Conservation (phyloP, 257 asterid species). For the Nicotiana sylvestris region DNA sequence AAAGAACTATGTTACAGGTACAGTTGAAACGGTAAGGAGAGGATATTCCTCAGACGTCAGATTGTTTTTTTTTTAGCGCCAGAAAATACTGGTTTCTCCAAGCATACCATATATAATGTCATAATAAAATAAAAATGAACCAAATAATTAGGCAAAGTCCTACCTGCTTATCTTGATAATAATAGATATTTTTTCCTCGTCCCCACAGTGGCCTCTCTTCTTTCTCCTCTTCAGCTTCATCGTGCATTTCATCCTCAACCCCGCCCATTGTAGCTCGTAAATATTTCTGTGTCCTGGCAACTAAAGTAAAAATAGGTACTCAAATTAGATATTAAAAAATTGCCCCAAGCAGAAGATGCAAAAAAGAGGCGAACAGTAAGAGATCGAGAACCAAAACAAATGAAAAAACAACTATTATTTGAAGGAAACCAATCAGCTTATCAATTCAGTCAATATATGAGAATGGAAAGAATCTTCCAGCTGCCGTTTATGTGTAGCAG, state of each 20-base stretch:
- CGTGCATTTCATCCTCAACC: conserved; percentile 62
- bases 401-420: not conserved
- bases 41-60: not conserved
- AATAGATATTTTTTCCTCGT: conserved; percentile 31
- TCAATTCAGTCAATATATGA: not conserved
- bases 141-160: not conserved
- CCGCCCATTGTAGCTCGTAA: conserved; percentile 62
- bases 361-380: not conserved
- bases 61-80: not conserved
- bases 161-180: conserved; percentile 34
- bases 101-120: not conserved
- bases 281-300: conserved; percentile 60
- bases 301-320: conserved; percentile 33
- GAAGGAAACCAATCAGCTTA: not conserved
- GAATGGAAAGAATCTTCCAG: not conserved
- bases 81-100: not conserved
- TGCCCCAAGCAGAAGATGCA: not conserved
- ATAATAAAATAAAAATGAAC: not conserved
- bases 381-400: not conserved
- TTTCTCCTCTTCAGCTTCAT: conserved; percentile 60
- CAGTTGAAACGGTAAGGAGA: not conserved
- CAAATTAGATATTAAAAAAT: not conserved
- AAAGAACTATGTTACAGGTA: not conserved
- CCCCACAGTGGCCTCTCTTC: conserved; percentile 49
- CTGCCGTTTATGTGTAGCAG: not conserved